phyloP scores from a whole-genome alignment of 208 protist genomes.

The Novymonas esmeraldas region DNA sequence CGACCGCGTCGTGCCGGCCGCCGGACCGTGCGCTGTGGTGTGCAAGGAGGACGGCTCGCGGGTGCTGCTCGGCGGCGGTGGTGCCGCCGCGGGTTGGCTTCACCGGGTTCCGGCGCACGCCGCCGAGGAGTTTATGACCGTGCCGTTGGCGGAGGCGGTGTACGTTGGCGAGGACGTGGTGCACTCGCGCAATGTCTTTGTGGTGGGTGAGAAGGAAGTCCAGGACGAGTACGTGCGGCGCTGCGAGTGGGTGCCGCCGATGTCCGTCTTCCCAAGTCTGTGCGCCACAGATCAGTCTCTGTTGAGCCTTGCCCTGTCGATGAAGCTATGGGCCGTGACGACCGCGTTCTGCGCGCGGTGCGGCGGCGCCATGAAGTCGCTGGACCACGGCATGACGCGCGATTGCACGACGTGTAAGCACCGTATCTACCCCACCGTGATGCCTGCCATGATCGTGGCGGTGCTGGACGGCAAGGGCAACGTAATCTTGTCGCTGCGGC shows the following conservation, averaged over 20 bases:
- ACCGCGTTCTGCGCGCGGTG: conserved; percentile 43
- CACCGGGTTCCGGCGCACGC: conserved; percentile 19
- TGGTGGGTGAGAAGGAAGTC: conserved; percentile 20
- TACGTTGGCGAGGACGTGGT: conserved; percentile 40
- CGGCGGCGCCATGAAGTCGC: conserved; percentile 24
- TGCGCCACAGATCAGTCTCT: conserved; percentile 26
- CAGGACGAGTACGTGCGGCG: conserved; percentile 3
- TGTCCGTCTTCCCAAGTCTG: conserved; percentile 14
- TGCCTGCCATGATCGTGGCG: conserved; percentile 51
- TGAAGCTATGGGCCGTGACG: conserved; percentile 35
- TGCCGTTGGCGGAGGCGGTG: conserved; percentile 15
- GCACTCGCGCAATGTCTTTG: conserved; percentile 35
- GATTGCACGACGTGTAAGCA: conserved; percentile 33
- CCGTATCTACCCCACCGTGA: conserved; percentile 34
- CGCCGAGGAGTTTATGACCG: conserved; percentile 5
- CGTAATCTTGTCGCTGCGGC: conserved; percentile 45
- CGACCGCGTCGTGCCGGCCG: conserved; percentile 9
- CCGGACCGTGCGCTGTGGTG: conserved; percentile 32
- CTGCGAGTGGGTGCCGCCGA: conserved; percentile 15
- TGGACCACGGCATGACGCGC: conserved; percentile 26
- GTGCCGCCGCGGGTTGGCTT: conserved; percentile 29
- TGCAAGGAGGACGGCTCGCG: conserved; percentile 29
- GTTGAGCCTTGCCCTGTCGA: conserved; percentile 39
- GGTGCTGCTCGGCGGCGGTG: conserved; percentile 21
- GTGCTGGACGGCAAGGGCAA: conserved; percentile 57